Evolutionary conservation across 75 land plant species (phyloP).

Genomic region (Cryptomeria japonica): DNA sequence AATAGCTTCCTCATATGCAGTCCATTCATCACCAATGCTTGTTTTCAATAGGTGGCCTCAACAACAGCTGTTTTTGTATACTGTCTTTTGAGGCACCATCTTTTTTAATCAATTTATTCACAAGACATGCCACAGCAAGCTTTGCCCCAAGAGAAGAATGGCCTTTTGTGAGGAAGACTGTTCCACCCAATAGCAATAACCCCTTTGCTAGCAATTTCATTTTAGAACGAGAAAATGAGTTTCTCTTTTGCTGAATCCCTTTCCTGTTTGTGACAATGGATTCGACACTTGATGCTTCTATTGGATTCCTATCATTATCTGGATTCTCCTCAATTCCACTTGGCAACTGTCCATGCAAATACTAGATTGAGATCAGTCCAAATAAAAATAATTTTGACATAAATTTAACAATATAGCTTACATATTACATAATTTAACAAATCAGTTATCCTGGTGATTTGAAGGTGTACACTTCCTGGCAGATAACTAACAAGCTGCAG

Average conservation of each 20-base stretch:
- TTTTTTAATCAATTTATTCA: constrained; percentile 52
- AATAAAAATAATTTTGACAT: background rate
- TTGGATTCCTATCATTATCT: background rate
- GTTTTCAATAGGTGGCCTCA: background rate
- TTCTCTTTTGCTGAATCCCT: background rate
- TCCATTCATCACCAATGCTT: background rate
- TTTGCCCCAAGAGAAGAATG: constrained; percentile 75
- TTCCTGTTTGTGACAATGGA: background rate
- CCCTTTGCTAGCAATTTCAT: constrained; percentile 62
- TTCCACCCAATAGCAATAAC: constrained; percentile 71
- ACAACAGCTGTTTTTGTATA: constrained; percentile 4
- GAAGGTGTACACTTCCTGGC: background rate
- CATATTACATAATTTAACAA: constrained; percentile 2
- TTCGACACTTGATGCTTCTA: background rate
- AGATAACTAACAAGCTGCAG: background rate
- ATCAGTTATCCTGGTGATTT: background rate
- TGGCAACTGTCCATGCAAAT: constrained; percentile 6
- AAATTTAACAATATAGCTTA: background rate
- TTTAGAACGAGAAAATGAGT: constrained; percentile 25
- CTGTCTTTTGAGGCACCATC: constrained; percentile 10
- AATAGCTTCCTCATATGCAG: background rate
- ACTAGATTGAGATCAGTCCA: background rate
- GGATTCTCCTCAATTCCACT: background rate
- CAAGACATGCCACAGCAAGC: constrained; percentile 67
- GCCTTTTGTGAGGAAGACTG: constrained; percentile 56